Evolutionary conservation across 2,329 filamentous ascomycete genomes (phyloP).

Genomic region (Cadophora luteo-olivacea): DNA sequence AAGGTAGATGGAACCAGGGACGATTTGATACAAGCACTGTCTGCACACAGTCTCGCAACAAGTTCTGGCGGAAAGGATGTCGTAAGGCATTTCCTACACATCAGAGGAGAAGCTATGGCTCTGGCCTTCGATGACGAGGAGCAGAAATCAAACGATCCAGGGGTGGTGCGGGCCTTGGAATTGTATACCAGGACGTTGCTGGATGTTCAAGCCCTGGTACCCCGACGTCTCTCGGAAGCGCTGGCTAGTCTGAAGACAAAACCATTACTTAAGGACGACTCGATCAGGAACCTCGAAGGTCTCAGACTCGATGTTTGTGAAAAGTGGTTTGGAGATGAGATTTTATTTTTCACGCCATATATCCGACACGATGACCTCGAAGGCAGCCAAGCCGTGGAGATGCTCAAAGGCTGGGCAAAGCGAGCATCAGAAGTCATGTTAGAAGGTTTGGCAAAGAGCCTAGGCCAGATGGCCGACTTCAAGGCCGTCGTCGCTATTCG

Average conservation of each 20-base stretch:
- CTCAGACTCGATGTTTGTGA: conserved; percentile 80
- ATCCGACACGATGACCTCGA: conserved; percentile 81
- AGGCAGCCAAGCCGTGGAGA: conserved; percentile 63
- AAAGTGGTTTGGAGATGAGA: conserved; percentile 82
- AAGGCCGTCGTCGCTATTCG: conserved; percentile 73
- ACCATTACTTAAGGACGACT: conserved; percentile 74
- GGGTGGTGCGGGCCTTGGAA: conserved; percentile 69
- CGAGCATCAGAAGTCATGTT: conserved; percentile 65
- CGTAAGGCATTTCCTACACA: conserved; percentile 76
- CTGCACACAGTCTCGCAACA: conserved; percentile 81
- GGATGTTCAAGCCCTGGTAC: conserved; percentile 78
- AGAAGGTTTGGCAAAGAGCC: conserved; percentile 64
- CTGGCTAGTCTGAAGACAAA: conserved; percentile 72
- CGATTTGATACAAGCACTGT: conserved; percentile 73
- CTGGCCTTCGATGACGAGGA: conserved; percentile 61
- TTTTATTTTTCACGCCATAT: conserved; percentile 85
- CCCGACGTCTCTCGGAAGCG: conserved; percentile 72
- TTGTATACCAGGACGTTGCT: conserved; percentile 80
- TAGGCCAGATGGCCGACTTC: conserved; percentile 69
- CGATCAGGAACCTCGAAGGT: conserved; percentile 70
- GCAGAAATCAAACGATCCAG: conserved; percentile 47
- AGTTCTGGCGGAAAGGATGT: conserved; percentile 82
- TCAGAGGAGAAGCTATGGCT: conserved; percentile 73
- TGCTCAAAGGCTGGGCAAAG: conserved; percentile 68
- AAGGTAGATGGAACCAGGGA: conserved; percentile 57